Evolutionary conservation across 2,329 filamentous ascomycete genomes (phyloP).

Genomic region (Sclerotinia glacialis): DNA sequence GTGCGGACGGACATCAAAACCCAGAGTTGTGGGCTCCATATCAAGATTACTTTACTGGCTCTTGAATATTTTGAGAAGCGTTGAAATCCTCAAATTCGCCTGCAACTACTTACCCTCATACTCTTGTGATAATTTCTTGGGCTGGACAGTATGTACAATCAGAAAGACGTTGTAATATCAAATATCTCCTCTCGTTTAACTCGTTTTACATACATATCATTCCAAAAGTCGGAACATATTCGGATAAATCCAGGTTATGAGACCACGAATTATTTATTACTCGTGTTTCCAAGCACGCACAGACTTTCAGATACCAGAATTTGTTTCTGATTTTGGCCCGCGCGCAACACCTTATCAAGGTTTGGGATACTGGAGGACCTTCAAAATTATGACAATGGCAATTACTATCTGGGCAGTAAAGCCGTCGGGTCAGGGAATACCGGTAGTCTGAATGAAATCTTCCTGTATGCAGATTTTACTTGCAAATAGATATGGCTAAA

Average conservation of each 20-base stretch:
- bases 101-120: neutral
- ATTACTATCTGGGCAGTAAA: neutral
- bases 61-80: neutral
- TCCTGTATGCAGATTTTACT: neutral
- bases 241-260: neutral
- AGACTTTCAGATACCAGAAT: no score
- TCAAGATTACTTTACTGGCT: slow-evolving; percentile 16
- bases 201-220: neutral
- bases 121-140: no score
- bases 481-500: slow-evolving; percentile 1
- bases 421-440: neutral
- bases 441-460: neutral
- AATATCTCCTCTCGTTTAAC: neutral
- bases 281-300: neutral
- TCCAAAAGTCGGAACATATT: neutral
- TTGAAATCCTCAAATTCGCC: neutral
- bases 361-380: neutral
- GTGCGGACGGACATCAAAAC: neutral
- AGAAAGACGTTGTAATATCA: slow-evolving; percentile 12
- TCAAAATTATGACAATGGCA: no score
- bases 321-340: neutral
- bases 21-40: slow-evolving; percentile 8
- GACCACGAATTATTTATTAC: neutral
- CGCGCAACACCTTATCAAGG: neutral
- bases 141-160: neutral